Evolutionary conservation across 1,284 basidiomycete genomes (phyloP), one percentile per base, ranked within the genome.

Genomic region (Xerocomus amazonicus): DNA sequence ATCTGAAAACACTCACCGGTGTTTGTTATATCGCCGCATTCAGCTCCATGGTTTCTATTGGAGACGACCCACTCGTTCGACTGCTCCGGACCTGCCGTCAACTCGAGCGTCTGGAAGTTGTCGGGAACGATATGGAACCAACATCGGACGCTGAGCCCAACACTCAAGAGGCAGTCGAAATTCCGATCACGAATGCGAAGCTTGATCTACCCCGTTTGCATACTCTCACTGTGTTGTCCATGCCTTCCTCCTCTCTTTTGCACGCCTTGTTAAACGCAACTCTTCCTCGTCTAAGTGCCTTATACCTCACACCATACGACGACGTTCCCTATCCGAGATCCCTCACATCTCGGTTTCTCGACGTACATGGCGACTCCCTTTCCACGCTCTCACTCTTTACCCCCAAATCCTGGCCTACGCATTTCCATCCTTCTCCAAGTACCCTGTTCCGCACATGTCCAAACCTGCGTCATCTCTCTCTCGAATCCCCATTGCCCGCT

Each of bases 231-330:
- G 61, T 92, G 10, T 70, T 89, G 16, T 84, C 83, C 6, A 80
- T 88, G 64, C 80, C 83, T 34, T 76, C 74, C 2, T 87, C 86
- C 2, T 77, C 81, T 13, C 70, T 90, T 26, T 72, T 92, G 58
- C 68, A 77, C 26, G 73, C 79, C 3, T 72, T 94, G 17, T 70
- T 87, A 9, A 63, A 72, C 28, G 78, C 85, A 0, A 65, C 79
- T 0, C 78, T 93, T 3, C 90, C 89, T 0, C 67, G 74, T 1
- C 70, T 93, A 33, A 72, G 66, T n/a, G 81, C 82, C 56, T 71
- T 93, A 17, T 81, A 80, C n/a, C 65, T 93, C 40, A 89, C 88
- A 1, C 83, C 86, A 3, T 90, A 84, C 61, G 77, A 84, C 50
- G 84, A 87, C 55, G 59, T 81, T 12, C 77, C 77, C 29, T 79